Evolutionary conservation across 2,329 filamentous ascomycete genomes (phyloP).

Genomic region (Phyllosticta paracitricarpa): DNA sequence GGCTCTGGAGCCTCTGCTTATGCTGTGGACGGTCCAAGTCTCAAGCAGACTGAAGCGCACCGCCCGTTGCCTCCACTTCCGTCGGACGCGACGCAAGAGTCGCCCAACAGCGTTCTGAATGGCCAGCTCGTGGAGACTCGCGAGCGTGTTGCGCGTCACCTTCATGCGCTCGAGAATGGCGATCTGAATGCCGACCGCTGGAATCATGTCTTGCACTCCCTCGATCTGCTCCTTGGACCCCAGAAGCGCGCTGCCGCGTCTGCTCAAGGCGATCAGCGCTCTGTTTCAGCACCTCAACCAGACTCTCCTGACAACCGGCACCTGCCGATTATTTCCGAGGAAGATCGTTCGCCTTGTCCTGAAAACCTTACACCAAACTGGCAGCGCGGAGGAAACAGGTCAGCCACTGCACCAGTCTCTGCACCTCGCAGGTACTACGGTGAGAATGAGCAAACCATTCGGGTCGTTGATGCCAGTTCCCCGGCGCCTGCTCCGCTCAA

Average conservation of each 20-base stretch:
- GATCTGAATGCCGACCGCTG: constrained; percentile 40
- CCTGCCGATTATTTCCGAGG: constrained; percentile 44
- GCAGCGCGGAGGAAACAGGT: constrained; percentile 24
- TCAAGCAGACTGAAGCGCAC: constrained; percentile 12
- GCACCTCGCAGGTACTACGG: constrained; percentile 12
- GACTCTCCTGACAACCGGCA: constrained; percentile 20
- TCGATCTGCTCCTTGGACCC: constrained; percentile 6
- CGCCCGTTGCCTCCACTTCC: constrained; percentile 38
- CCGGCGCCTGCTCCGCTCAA: constrained; percentile 39
- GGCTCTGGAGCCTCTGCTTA: constrained; percentile 20
- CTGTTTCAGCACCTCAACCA: constrained; percentile 38
- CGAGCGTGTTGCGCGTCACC: constrained; percentile 44
- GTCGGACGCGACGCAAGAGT: constrained; percentile 23
- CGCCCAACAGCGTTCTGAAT: constrained; percentile 42
- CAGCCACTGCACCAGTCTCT: constrained; percentile 34
- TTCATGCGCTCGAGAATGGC: constrained; percentile 33
- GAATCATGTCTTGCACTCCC: constrained; percentile 37
- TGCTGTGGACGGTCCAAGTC: neutral
- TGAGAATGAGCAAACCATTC: constrained; percentile 39
- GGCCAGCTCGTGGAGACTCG: constrained; percentile 50
- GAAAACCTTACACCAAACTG: constrained; percentile 21
- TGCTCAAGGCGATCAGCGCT: constrained; percentile 26
- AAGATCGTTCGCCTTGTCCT: constrained; percentile 29
- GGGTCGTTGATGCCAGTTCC: constrained; percentile 46
- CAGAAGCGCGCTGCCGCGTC: neutral